Base-by-base conservation (phyloP, 1,139 yeast genomes). In the Yamadazyma spencermartinsiae region DNA sequence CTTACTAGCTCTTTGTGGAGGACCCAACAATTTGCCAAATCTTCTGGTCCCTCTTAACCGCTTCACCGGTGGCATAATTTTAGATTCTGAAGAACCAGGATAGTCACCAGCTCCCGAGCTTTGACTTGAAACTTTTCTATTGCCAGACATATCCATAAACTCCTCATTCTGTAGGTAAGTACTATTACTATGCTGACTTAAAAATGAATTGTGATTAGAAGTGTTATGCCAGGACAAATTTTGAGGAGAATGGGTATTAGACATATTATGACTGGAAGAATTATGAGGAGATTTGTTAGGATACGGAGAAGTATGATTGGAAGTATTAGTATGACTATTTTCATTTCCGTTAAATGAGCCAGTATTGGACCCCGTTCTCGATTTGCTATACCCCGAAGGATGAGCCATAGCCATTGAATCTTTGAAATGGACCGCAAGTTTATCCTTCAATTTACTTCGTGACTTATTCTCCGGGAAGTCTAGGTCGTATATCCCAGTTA, bases 11-110 rank as follows among this genome's bases (percentile, higher is more conserved):
- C 41, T 18, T 27, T 41, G 42, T 4, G 48, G 42, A 23, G 45
- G 74, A 3, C 76, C 76, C 36, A 71, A 48, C 7, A 58, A 43
- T 43, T 56, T 61, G 4, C 72, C 69, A 40, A 67, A 64, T 37
- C 68, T 46, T 43, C 72, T 50, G 2, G 63, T 52, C 2, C 71
- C 63, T 45, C 61, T 61, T 12, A 61, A 28, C 15, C 51, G 20
- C 20, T 47, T 50, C 5, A 50, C 46, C 8, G 46, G 43, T 10
- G 45, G 50, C 38, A 45, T 36, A 2, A 38, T 30, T 15, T 38
- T 21, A 4, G 32, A 29, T 8, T 26, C 17, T 13, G 16, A 26
- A n/a, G 16, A 4, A 12, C 15, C 15, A 11, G 29, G 4, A 12
- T 5, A 5, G 27, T 7, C 7, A 5, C 16, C 31, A 5, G 21